Base-by-base conservation (phyloP, 2,329 filamentous ascomycete species). In the Rutstroemia sp. region DNA sequence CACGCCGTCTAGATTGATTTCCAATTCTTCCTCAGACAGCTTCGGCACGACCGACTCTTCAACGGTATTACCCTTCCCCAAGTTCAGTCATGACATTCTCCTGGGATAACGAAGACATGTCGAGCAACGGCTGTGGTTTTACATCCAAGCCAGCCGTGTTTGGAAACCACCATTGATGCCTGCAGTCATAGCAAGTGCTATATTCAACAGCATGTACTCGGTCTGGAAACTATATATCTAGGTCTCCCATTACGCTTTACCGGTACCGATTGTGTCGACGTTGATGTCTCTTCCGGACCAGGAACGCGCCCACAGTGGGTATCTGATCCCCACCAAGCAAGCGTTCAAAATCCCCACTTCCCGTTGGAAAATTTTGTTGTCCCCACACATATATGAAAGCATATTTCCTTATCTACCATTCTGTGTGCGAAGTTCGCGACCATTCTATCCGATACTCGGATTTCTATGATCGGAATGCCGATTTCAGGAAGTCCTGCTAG, bases 381-480 rank as follows among this genome's bases (percentile, higher is more conserved):
- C 37, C 16, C 42, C 51, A 54, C 42, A 23, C 45, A 38, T 47
- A 10, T 14, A 10, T 14, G 12, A 19, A 14, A 12, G 14, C 48
- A 34, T 12, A 10, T 16, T 27, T 27, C 25, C 51, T 47, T 53
- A 53, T 53, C 42, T 12, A 37, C 42, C 16, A 39, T 46, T 47
- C 27, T 16, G 30, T 17, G 1, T 5, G 6, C 21, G 10, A 21
- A 46, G 5, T 14, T 14, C 12, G 27, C 42, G 16, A 14, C 23
- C 41, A 50, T 42, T 39, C 37, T 37, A 44, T 34, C 52, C 52
- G 52, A 54, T 49, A 50, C 3, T 50, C 45, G 52, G 45, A 54
- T 14, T 54, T 23, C 10, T 5, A 21, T 14, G 12, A 46, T 23
- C 37, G 45, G 23, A 54, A 34, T 3, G 17, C 34, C 52, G 52